Evolutionary conservation across 305 asterid species (phyloP).

Genomic region (Fraxinus nigra): DNA sequence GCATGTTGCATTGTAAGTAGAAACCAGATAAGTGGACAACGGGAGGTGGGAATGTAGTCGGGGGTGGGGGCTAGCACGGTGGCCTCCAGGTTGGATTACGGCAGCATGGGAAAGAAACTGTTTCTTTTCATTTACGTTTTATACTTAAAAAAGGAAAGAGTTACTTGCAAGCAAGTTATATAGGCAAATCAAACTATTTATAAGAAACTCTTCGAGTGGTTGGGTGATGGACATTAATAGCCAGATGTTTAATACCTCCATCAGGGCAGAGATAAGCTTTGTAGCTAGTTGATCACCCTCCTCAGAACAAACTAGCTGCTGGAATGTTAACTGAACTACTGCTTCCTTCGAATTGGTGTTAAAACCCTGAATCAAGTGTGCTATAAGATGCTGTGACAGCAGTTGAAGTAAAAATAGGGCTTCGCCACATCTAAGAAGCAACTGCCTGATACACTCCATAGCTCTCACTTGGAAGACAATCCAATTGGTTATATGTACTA

Average conservation of each 20-base stretch:
- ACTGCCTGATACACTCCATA: constrained; percentile 95
- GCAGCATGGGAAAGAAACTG: not conserved
- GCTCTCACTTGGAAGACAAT: constrained; percentile 75
- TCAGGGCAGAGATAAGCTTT: constrained; percentile 81
- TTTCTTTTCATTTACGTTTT: not conserved
- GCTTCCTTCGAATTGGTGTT: constrained; percentile 63
- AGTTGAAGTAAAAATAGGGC: constrained; percentile 81
- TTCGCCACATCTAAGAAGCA: constrained; percentile 93
- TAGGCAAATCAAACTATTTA: not conserved
- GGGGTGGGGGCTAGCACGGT: not conserved
- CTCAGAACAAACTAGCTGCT: constrained; percentile 85
- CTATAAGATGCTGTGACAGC: constrained; percentile 77
- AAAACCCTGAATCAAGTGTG: constrained; percentile 70
- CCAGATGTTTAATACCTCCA: constrained; percentile 70
- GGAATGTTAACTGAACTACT: constrained; percentile 78
- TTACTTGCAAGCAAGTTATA: not conserved
- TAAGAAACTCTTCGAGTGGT: not conserved
- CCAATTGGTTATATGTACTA: constrained; percentile 20
- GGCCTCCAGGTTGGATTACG: not conserved
- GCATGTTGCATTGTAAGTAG: not conserved
- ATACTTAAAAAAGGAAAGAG: not conserved
- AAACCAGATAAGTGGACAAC: not conserved
- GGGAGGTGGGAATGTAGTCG: not conserved
- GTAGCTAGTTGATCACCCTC: constrained; percentile 85
- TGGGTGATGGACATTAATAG: not conserved